A percentile compares a stretch with the other conserved stretches of the same genome.
These are phyloP conservation scores for Hericium coralloides DNA, from an alignment of 768 basidiomycete species.

Conservation along the genomic window DNA sequence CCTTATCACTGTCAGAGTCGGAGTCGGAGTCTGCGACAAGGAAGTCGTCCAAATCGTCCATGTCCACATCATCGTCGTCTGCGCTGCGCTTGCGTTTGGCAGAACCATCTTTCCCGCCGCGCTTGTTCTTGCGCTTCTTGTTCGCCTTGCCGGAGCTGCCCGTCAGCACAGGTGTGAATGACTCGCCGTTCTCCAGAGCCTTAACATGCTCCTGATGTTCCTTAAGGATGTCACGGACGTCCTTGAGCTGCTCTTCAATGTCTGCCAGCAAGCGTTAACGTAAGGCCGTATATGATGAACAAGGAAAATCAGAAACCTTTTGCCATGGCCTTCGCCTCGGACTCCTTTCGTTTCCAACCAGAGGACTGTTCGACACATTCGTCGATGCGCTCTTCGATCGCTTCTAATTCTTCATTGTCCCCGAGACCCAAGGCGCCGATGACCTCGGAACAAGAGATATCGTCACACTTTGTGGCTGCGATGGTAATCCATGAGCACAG, in stretches of 20 bases:
- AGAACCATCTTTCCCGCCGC: conserved; percentile 22
- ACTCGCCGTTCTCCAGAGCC: conserved; percentile 35
- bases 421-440: conserved; percentile 40
- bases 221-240: conserved; percentile 24
- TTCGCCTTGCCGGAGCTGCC: conserved; percentile 15
- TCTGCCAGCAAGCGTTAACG: conserved; percentile 21
- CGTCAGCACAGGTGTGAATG: conserved; percentile 35
- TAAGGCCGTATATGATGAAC: neutral
- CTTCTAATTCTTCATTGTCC: conserved; percentile 43
- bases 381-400: conserved; percentile 39
- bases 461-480: conserved; percentile 53
- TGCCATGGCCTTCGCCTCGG: conserved; percentile 25
- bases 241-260: conserved; percentile 31
- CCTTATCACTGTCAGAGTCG: conserved; percentile 3
- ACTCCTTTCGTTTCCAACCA: conserved; percentile 34
- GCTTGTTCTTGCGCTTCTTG: conserved; percentile 41
- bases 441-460: conserved; percentile 52
- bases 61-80: conserved; percentile 21
- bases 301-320: conserved; percentile 29
- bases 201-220: conserved; percentile 39
- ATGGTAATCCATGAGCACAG: neutral
- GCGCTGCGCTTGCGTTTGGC: no score
- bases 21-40: neutral
- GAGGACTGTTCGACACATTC: conserved; percentile 25
- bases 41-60: conserved; percentile 24